phyloP scores from a whole-genome alignment of 2,329 filamentous ascomycete genomes.

The Phialophora macrospora region DNA sequence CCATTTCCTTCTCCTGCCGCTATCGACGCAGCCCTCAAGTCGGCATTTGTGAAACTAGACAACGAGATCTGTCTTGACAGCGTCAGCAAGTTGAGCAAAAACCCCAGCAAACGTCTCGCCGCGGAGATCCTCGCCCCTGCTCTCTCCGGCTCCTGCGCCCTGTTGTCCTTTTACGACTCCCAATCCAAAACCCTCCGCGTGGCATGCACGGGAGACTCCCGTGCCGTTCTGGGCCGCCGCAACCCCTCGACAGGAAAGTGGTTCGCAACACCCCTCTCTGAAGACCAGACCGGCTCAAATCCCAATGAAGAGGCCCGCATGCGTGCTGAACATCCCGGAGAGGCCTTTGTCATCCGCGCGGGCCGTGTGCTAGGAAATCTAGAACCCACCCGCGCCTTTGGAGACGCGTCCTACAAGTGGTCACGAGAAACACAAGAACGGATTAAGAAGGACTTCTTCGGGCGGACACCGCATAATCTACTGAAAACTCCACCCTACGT shows the following conservation, averaged over 20 bases:
- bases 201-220: constrained; percentile 94
- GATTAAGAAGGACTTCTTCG: constrained; percentile 85
- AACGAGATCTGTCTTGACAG: constrained; percentile 94
- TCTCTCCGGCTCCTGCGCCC: constrained; percentile 92
- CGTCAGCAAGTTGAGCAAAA: constrained; percentile 86
- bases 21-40: constrained; percentile 90
- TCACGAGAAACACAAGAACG: constrained; percentile 79
- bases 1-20: constrained; percentile 75
- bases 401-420: constrained; percentile 98
- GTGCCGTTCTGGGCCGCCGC: constrained; percentile 85
- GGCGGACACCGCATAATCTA: constrained; percentile 73
- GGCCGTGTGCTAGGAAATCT: constrained; percentile 89
- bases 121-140: constrained; percentile 91
- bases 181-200: constrained; percentile 85
- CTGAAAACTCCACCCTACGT: constrained; percentile 95
- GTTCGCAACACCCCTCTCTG: constrained; percentile 85
- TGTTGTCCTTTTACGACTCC: constrained; percentile 95
- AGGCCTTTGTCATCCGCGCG: constrained; percentile 79
- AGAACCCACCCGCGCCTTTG: constrained; percentile 92
- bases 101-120: constrained; percentile 85
- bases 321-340: constrained; percentile 83
- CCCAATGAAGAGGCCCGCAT: constrained; percentile 81
- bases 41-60: constrained; percentile 84
- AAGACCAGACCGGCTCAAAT: constrained; percentile 92
- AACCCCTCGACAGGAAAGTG: constrained; percentile 77